These are phyloP conservation scores for Aegle marmelos DNA, from an alignment of 345 rosid genomes.

Conservation along the genomic window DNA sequence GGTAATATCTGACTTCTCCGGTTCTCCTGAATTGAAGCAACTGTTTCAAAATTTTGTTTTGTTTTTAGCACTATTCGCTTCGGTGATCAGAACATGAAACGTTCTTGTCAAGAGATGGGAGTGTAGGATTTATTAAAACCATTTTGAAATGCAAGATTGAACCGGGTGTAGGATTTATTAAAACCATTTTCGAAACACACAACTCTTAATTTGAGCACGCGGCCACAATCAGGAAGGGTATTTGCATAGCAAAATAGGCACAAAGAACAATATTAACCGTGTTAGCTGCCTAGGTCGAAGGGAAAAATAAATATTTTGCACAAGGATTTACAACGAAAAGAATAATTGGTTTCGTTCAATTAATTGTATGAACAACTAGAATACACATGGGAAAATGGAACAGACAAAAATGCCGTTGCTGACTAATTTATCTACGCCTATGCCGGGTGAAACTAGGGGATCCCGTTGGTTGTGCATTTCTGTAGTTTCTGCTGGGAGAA, in stretches of 20 bases:
- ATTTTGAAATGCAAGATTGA: not conserved
- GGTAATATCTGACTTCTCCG: too few species aligned
- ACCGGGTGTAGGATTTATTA: not conserved
- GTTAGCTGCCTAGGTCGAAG: not conserved
- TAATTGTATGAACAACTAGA: constrained; percentile 4
- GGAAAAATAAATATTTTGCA: not conserved
- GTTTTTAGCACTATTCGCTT: too few species aligned
- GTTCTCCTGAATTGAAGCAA: too few species aligned
- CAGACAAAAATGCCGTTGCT: not conserved
- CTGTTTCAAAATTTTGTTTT: too few species aligned
- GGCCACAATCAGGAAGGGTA: not conserved
- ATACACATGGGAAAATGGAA: constrained; percentile 5
- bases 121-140: not conserved
- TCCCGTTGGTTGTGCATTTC: constrained; percentile 27
- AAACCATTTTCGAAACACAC: not conserved
- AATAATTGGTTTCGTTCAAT: constrained; percentile 15
- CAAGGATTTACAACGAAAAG: constrained; percentile 3
- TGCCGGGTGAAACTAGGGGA: constrained; percentile 62
- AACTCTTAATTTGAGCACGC: not conserved
- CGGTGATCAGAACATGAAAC: too few species aligned
- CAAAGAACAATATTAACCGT: not conserved
- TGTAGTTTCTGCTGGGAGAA: constrained; percentile 37
- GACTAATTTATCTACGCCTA: constrained; percentile 45
- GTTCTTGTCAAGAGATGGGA: too few species aligned
- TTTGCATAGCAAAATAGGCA: not conserved